A percentile compares a stretch with the other conserved stretches of the same genome.
Evolutionary conservation across 2,329 filamentous ascomycete genomes (phyloP).

Genomic region (Colletotrichum tropicicola): DNA sequence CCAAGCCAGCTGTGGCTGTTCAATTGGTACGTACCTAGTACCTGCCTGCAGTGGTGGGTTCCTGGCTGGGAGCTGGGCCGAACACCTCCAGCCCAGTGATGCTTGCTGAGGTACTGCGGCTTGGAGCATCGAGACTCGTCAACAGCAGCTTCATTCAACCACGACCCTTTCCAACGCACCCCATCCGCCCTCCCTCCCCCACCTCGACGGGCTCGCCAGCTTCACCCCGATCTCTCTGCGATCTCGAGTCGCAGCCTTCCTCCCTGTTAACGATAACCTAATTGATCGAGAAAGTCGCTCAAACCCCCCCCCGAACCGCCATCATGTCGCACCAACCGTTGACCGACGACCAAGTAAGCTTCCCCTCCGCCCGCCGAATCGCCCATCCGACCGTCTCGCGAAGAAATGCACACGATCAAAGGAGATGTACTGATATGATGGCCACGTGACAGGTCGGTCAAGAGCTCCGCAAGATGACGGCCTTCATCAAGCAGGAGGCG

Average conservation of each 20-base stretch:
- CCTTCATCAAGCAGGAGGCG: slow-evolving; percentile 99
- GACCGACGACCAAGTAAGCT: slow-evolving; percentile 35
- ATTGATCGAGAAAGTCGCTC: slow-evolving; percentile 29
- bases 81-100: slow-evolving; percentile 27
- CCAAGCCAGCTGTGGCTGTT: slow-evolving; percentile 4
- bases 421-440: background rate
- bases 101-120: slow-evolving; percentile 23
- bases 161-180: slow-evolving; percentile 1
- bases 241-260: slow-evolving; percentile 8
- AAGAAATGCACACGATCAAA: background rate
- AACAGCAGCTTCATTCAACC: slow-evolving; percentile 29
- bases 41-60: slow-evolving; percentile 2
- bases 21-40: background rate
- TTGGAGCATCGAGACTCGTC: slow-evolving; percentile 22
- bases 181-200: slow-evolving; percentile 19
- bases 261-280: background rate
- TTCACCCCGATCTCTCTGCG: slow-evolving; percentile 1
- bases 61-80: slow-evolving; percentile 23
- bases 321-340: slow-evolving; percentile 34
- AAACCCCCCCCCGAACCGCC: slow-evolving; percentile 20
- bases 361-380: background rate
- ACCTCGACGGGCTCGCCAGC: slow-evolving; percentile 4
- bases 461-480: slow-evolving; percentile 99
- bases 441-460: slow-evolving; percentile 78
- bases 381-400: background rate